Evolutionary conservation across 1,284 basidiomycete genomes (phyloP).

Genomic region (Gymnopus androsaceus): DNA sequence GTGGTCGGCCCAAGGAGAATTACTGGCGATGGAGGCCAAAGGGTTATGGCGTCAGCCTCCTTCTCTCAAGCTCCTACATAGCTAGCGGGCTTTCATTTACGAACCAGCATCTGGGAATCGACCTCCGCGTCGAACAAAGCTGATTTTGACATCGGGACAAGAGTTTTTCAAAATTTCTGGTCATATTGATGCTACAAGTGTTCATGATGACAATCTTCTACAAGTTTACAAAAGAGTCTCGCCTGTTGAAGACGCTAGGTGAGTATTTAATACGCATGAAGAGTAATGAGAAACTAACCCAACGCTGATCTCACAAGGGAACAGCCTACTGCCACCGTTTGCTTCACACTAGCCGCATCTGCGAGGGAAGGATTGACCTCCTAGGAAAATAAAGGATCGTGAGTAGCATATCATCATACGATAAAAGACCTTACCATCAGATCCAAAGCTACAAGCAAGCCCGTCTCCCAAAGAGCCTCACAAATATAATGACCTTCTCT

Average conservation of each 20-base stretch:
- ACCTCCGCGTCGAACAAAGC: no score
- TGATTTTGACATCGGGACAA: no score
- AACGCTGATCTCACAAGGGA: constrained; percentile 90
- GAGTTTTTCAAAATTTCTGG: no score
- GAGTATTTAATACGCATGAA: neutral
- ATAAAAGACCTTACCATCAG: constrained; percentile 78
- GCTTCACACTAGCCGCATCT: constrained; percentile 71
- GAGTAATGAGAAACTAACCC: constrained; percentile 52
- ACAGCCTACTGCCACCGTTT: constrained; percentile 94
- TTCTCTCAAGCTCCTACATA: no score
- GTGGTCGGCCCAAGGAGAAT: no score
- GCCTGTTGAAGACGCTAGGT: neutral
- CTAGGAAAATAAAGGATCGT: constrained; percentile 40
- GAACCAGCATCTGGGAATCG: no score
- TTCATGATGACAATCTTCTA: no score
- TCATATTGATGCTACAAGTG: no score
- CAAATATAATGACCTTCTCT: constrained; percentile 97
- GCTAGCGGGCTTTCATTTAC: no score
- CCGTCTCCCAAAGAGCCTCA: constrained; percentile 93
- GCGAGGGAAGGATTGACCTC: constrained; percentile 95
- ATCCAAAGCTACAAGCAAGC: constrained; percentile 88
- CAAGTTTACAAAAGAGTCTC: neutral
- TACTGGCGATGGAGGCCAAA: no score
- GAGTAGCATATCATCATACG: constrained; percentile 7
- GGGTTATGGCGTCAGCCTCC: no score